Base-by-base conservation (phyloP, 108 stramenopile genomes). In the Mediolabrus comicus region DNA sequence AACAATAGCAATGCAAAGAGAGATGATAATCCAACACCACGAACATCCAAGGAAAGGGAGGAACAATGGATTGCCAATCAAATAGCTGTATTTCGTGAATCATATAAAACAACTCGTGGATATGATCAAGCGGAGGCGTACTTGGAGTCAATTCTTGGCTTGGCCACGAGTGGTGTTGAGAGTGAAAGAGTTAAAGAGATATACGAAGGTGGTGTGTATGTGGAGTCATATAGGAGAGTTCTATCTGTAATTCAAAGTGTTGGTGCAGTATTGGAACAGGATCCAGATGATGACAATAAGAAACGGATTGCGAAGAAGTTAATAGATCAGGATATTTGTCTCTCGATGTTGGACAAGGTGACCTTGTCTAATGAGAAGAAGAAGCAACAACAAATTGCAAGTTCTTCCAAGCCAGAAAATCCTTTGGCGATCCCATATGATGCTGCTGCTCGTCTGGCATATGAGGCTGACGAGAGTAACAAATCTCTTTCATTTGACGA, bases 281-380 rank as follows among this genome's bases (percentile, higher is more conserved):
- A 51, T n/a, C 74, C 69, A 14, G 65, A 32, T 22, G 34, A 36
- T 30, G 61, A 75, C 30, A 62, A 70, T 24, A 74, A 79, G 17
- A 78, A 26, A 68, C 69, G 51, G 32, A 90, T 94, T 59, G 80
- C 89, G 1, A 53, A 61, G 9, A 87, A 87, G 33, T 68, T 95
- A 11, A 58, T 81, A 4, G 86, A 95, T 84, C 72, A 85, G 57
- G 90, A 95, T 73, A 81, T 95, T 58, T 92, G 91, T 75, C 77
- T 92, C 24, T 89, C 87, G 12, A 83, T 95, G 81, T 55, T 95
- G 53, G 93, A 95, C 58, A 92, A 86, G 67, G 79, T 92, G 27
- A 54, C 41, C 10, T 62, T 88, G 29, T 34, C 61, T 30, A 80
- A 80, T 58, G 74, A 75, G 36, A 80, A 65, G 43, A 55, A 31